Base-by-base conservation (phyloP, 768 basidiomycete genomes). In the Rhizopogon roseolus region DNA sequence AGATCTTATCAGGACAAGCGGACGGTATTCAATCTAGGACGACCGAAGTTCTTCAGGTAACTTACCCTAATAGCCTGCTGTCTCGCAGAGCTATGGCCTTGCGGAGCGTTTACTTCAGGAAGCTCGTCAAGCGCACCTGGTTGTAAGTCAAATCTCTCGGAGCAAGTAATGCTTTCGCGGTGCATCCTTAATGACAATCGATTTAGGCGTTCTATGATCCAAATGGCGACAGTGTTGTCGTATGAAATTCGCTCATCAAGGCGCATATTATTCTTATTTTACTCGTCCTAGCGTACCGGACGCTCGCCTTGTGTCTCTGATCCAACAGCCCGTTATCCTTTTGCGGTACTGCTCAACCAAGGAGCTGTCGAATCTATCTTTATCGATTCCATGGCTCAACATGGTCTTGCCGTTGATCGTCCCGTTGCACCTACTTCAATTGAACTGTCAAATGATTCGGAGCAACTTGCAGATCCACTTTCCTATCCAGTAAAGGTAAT, bases 161-260 rank as follows among this genome's bases (percentile, higher is more conserved):
- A n/a, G 17, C 45, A 39, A 5, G 17, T 41, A 39, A 5, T 9
- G 9, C n/a, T 13, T 36, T n/a, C 4, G 5, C 5, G 14, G 19
- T 17, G 27, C 42, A 39, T 1, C 9, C 29, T 32, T 32, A 6
- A 5, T 37, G 52, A 5, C 32, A 19, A 22, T 2, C 46, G 5
- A 14, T 25, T 4, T 45, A 90, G 88, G 82, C 86, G 6, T 88
- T 90, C 65, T 90, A 90, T 61, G 85, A 88, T 58, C 88, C 87
- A 2, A 71, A 75, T 22, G 66, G 71, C 1, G 60, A 76, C 29
- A 84, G 84, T 16, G 82, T 77, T 5, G 77, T 83, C 73, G 88
- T 83, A 44, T 36, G 66, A 43, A 14, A 14, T 42, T 9, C 29
- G 9, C 41, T 41, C 8, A 19, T 32, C 14, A 28, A n/a, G 6